These are phyloP conservation scores for Metroxylon sagu DNA, from an alignment of 176 grass and related monocot species.

Conservation along the genomic window DNA sequence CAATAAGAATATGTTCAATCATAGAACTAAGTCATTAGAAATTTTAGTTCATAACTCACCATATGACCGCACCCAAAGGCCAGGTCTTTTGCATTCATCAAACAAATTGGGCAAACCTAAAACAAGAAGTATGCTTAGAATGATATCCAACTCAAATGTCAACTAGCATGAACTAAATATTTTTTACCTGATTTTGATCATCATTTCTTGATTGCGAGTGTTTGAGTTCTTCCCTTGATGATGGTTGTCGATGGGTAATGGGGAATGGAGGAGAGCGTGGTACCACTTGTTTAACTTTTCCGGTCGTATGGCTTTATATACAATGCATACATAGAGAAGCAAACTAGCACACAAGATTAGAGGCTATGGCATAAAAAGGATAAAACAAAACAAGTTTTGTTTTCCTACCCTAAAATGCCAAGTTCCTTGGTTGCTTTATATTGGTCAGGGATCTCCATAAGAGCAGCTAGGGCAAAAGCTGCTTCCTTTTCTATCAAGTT, in stretches of 20 bases:
- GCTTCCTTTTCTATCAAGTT: conserved; percentile 62
- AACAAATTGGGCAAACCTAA: conserved; percentile 79
- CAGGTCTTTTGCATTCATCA: conserved; percentile 68
- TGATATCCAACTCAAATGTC: too few species aligned
- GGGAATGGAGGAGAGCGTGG: conserved; percentile 57
- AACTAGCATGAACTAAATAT: too few species aligned
- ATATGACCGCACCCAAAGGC: conserved; percentile 85
- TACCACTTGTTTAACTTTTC: conserved; percentile 35
- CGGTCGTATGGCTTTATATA: conserved; percentile 34
- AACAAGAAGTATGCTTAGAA: neutral
- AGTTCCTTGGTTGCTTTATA: conserved; percentile 92
- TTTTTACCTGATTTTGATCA: conserved; percentile 37
- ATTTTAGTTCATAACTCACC: conserved; percentile 30
- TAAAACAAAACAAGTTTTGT: neutral
- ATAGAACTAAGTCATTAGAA: neutral
- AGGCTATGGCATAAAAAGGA: neutral
- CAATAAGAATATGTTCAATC: neutral
- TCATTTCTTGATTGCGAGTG: conserved; percentile 8
- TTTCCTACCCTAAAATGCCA: conserved; percentile 56
- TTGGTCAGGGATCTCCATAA: conserved; percentile 90
- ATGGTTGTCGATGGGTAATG: conserved; percentile 5
- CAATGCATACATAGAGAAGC: too few species aligned
- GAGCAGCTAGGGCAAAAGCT: conserved; percentile 74
- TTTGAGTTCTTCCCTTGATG: conserved; percentile 19
- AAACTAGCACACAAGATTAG: too few species aligned